Base-by-base conservation (phyloP, 2,329 filamentous ascomycete species). In the Penicillium aurantiogriseum region DNA sequence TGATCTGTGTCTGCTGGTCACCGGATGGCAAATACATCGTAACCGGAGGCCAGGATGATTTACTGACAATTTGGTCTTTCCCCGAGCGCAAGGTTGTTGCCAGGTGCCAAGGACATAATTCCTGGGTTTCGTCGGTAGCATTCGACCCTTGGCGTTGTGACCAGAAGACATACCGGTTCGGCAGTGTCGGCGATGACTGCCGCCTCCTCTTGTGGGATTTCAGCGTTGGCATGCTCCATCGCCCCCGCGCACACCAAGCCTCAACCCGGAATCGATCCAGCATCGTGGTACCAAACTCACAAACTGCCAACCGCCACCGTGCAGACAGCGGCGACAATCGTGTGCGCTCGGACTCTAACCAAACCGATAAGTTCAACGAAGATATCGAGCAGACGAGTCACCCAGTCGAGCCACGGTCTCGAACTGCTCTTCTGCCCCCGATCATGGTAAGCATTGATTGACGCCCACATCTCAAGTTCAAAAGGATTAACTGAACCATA, bases 71-170 rank as follows among this genome's bases (percentile, higher is more conserved):
- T 65, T 99, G 94, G 94, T 94, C 88, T 17, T 82, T 96, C 38
- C 83, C 87, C 40, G 94, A 97, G 68, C 87, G 86, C 45, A 85
- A 87, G 52, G 86, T 99, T 49, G 88, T 99, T 49, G 94, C 93
- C 19, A 86, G 94, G 61, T 97, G 94, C 72, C 91, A 95, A 69
- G 94, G 94, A 3, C 94, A 99, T 75, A 89, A 95, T 63, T 96
- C 92, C 5, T 99, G 92, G 92, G 92, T 99, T 0, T 92, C 91
- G 4, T 87, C 88, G 17, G 91, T 99, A 39, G 91, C 91, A 4
- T 99, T 97, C 72, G 94, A 99, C 72, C 92, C 92, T 0, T 99
- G 94, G 94, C 85, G 92, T 62, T 99, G 94, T 70, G 94, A 99
- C 70, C 91, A 96, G 71, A 86, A 89, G 66, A 97, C 91, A 67